Percentiles rank a stretch among this genome's conserved stretches.
Conservation (phyloP, 345 rosid species). For the Citropsis articulata region DNA sequence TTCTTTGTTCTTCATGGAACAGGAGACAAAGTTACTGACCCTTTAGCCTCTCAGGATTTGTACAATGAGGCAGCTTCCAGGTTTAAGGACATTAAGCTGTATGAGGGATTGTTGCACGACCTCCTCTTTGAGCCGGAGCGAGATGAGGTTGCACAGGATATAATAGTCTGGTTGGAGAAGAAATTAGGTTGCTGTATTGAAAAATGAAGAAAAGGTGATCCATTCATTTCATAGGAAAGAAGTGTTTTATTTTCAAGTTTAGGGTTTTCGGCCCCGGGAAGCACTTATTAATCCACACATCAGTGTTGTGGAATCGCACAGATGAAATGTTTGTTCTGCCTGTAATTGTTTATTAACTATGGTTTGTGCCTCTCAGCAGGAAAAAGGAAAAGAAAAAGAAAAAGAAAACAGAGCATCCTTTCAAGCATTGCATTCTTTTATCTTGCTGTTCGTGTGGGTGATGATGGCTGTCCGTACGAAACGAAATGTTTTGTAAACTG, state of each 20-base stretch:
- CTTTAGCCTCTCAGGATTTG: constrained; percentile 82
- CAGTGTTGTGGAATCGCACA: not conserved
- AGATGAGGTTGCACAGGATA: constrained; percentile 78
- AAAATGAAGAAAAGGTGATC: constrained; percentile 8
- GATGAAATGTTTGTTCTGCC: not conserved
- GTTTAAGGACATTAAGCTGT: constrained; percentile 87
- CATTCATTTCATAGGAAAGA: not conserved
- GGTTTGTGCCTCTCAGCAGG: not conserved
- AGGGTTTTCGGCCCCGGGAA: not conserved
- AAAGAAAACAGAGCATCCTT: constrained; percentile 11
- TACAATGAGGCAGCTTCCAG: constrained; percentile 72
- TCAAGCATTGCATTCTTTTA: not conserved
- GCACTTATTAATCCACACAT: not conserved
- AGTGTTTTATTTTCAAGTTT: not conserved
- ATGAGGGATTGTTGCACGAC: constrained; percentile 89
- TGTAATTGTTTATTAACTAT: not conserved
- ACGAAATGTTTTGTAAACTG: no score
- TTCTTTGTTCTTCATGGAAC: constrained; percentile 96
- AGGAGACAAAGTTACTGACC: constrained; percentile 89
- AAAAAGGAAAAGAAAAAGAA: no score
- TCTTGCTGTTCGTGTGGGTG: not conserved
- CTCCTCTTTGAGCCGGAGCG: constrained; percentile 91
- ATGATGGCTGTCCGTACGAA: not conserved
- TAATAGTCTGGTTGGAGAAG: constrained; percentile 85
- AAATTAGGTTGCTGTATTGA: constrained; percentile 30